Conservation (phyloP, 2,329 filamentous ascomycete species). For the Colletotrichum neosansevieriae region DNA sequence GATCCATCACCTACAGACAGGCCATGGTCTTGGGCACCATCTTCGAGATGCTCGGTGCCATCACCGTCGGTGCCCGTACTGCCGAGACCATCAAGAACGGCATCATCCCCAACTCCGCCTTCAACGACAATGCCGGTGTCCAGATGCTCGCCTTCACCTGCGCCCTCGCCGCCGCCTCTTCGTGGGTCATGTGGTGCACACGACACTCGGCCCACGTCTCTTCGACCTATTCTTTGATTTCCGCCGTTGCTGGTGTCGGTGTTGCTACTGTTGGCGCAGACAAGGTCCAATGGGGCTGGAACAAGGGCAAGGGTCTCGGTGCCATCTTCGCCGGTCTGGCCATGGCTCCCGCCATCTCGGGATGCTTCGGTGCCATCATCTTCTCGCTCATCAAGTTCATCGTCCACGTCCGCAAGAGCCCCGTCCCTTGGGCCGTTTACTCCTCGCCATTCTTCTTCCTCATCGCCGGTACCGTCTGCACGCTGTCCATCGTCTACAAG, state of each 20-base stretch:
- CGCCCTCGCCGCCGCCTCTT: conserved; percentile 72
- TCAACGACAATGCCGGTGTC: conserved; percentile 71
- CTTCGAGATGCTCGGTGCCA: conserved; percentile 76
- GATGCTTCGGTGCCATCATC: conserved; percentile 73
- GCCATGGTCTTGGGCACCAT: conserved; percentile 75
- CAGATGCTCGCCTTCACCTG: conserved; percentile 77
- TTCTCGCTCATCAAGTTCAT: conserved; percentile 79
- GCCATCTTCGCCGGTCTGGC: conserved; percentile 78
- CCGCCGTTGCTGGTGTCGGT: conserved; percentile 76
- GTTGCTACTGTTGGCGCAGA: conserved; percentile 73
- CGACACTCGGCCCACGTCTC: conserved; percentile 79
- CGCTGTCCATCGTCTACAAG: conserved; percentile 84
- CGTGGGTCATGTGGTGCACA: conserved; percentile 87
- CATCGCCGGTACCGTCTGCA: conserved; percentile 79
- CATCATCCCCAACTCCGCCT: conserved; percentile 72
- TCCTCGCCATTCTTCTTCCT: conserved; percentile 83
- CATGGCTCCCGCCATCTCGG: conserved; percentile 78
- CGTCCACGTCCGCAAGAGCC: conserved; percentile 80
- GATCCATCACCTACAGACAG: conserved; percentile 78
- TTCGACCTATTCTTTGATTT: conserved; percentile 79
- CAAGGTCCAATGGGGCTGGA: conserved; percentile 78
- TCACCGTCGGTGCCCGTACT: conserved; percentile 76
- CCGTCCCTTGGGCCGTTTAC: conserved; percentile 78
- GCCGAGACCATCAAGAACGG: conserved; percentile 85
- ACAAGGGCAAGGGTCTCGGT: conserved; percentile 74